Evolutionary conservation across 1,284 basidiomycete species (phyloP), one percentile per base, ranked within the genome.

Genomic region (Sparassis latifolia): DNA sequence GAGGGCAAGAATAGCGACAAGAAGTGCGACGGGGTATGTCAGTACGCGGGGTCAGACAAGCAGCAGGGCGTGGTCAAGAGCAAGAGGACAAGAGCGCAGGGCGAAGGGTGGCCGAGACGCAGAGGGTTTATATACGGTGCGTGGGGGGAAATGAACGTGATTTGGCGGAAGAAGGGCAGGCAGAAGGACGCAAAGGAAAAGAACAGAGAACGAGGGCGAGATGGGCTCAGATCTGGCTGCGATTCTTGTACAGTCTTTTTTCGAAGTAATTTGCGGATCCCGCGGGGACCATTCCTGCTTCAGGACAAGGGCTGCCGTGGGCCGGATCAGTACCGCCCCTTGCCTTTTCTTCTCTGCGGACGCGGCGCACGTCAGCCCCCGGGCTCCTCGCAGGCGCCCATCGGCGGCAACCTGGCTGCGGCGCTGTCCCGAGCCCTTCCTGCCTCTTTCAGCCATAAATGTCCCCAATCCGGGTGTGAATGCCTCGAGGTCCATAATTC

Each of bases 21-120:
- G 51, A 53, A 53, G 56, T 49, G 20, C 49, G 47, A 1, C 6
- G 29, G 7, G 42, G 12, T n/a, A 30, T 42, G 40, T 5, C 40
- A 42, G 28, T 10, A 32, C 33, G 35, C 7, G 40, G 40, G 12
- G 10, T 47, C 45, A 29, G 27, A 50, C 20, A 53, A 45, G 52
- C 51, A 54, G 52, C 48, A 52, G 5, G 29, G 35, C 30, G 27
- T 27, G 5, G 41, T 42, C 27, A 39, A 58, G 48, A 28, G 46
- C 49, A 41, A 44, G 40, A 39, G 42, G 37, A 39, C 51, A 45
- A 49, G 47, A 48, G 47, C 31, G 43, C 9, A 28, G 45, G 48
- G 33, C 40, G 30, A 42, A 27, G 35, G 32, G 12, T 12, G 43
- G 27, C 28, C 3, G 42, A n/a, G 40, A 43, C 32, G 10, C 20